Conservation (phyloP, 345 rosid species). For the Eucalyptus coolabah region DNA sequence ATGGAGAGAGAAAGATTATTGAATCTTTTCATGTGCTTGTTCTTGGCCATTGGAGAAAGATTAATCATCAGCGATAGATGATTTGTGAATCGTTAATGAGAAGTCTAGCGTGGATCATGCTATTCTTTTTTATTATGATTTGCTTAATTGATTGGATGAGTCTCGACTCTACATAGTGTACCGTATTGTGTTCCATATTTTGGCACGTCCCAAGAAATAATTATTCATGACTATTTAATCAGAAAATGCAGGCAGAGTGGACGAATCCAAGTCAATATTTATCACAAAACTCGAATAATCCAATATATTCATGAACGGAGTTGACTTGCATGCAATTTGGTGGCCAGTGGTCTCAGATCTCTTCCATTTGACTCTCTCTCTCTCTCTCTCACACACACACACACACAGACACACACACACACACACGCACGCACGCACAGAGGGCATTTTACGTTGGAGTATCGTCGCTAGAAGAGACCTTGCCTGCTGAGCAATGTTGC, state of each 20-base stretch:
- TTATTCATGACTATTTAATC: neutral
- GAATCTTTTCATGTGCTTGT: neutral
- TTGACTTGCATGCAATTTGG: neutral
- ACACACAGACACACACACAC: no score
- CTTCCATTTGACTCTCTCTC: neutral
- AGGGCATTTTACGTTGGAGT: conserved; percentile 18
- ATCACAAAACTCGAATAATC: neutral
- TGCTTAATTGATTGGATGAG: neutral
- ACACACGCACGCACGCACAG: no score
- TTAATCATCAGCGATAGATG: neutral
- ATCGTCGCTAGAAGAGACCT: conserved; percentile 22
- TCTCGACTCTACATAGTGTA: neutral
- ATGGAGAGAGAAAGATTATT: neutral
- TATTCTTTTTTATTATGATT: neutral
- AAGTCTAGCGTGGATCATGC: neutral
- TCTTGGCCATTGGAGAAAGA: neutral
- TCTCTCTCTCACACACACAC: neutral
- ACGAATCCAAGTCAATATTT: neutral
- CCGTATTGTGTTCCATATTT: neutral
- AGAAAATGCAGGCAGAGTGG: neutral
- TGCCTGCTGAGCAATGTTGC: conserved; percentile 16
- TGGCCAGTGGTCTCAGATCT: neutral
- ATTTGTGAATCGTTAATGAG: neutral
- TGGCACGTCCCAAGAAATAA: neutral
- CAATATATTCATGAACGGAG: neutral